Conservation (phyloP, 2,329 filamentous ascomycete genomes). For the Ophiostoma angusticollis region DNA sequence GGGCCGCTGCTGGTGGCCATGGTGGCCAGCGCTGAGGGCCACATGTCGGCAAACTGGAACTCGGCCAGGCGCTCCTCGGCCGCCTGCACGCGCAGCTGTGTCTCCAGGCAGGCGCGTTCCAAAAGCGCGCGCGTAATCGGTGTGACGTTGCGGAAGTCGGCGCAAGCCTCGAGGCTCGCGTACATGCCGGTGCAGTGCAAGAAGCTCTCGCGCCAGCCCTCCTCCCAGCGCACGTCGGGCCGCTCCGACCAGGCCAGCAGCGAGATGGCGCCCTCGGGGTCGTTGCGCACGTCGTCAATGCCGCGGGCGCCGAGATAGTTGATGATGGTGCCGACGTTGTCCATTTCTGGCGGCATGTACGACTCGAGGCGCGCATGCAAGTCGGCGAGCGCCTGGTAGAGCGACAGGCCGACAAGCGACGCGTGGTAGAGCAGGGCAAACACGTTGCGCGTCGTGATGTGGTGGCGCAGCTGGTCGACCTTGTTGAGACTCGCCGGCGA, state of each 20-base stretch:
- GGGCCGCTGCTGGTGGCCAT: constrained; percentile 18
- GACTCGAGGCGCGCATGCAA: constrained; percentile 46
- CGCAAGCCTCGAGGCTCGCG: constrained; percentile 33
- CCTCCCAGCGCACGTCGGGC: constrained; percentile 48
- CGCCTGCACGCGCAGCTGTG: constrained; percentile 47
- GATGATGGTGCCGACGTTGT: constrained; percentile 46
- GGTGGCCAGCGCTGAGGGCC: constrained; percentile 30
- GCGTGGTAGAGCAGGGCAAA: constrained; percentile 52
- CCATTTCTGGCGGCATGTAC: constrained; percentile 43
- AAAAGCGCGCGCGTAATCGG: constrained; percentile 50
- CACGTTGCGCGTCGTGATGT: constrained; percentile 56
- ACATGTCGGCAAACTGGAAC: constrained; percentile 51
- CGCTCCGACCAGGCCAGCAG: constrained; percentile 54
- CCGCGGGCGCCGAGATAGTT: constrained; percentile 46
- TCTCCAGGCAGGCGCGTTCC: constrained; percentile 47
- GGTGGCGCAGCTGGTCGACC: constrained; percentile 39
- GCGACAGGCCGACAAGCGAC: constrained; percentile 50
- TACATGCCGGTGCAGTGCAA: constrained; percentile 55
- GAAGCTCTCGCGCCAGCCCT: constrained; percentile 56
- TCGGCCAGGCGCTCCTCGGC: constrained; percentile 47
- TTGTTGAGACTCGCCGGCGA: constrained; percentile 36
- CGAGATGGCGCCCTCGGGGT: constrained; percentile 44
- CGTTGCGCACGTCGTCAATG: constrained; percentile 52
- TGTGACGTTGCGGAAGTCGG: constrained; percentile 46
- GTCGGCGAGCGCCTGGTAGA: constrained; percentile 51